Evolutionary conservation across 306 rosid species (phyloP).

Genomic region (barrel medic (Medicago truncatula)): DNA sequence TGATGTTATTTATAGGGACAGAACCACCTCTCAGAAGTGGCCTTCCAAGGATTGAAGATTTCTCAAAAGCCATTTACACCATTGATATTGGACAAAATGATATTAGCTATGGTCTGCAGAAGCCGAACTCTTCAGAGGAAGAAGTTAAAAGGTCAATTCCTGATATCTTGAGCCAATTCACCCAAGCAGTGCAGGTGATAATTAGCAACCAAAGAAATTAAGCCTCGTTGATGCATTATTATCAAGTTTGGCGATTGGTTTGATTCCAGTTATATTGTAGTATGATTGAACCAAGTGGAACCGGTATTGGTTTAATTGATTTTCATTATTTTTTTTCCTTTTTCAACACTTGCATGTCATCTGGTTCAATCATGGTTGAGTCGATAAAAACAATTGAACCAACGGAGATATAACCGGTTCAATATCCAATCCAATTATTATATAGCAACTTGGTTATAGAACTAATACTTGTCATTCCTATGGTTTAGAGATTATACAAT

Average conservation of each 20-base stretch:
- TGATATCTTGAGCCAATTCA: constrained; percentile 56
- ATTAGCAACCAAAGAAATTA: constrained; percentile 6
- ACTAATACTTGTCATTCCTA: constrained; percentile 25
- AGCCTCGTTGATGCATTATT: not conserved
- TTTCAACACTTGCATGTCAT: not conserved
- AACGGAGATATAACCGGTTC: not conserved
- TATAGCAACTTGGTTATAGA: not conserved
- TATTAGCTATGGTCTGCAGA: too few species aligned
- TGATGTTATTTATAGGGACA: constrained; percentile 48
- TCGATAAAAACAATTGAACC: not conserved
- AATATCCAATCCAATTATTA: not conserved
- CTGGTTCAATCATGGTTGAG: not conserved
- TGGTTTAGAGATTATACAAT: constrained; percentile 69
- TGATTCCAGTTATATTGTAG: not conserved
- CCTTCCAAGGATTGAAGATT: constrained; percentile 75
- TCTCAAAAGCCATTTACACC: constrained; percentile 73
- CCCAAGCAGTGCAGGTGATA: constrained; percentile 64
- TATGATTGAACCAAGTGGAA: not conserved
- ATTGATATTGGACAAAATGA: constrained; percentile 93
- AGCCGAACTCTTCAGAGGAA: too few species aligned
- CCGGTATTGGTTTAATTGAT: not conserved
- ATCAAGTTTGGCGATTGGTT: not conserved
- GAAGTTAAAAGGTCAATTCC: constrained; percentile 76
- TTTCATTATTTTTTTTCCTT: too few species aligned
- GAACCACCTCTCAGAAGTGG: constrained; percentile 47